Evolutionary conservation across 805 yeast species (phyloP).

Genomic region (Brettanomyces bruxellensis): DNA sequence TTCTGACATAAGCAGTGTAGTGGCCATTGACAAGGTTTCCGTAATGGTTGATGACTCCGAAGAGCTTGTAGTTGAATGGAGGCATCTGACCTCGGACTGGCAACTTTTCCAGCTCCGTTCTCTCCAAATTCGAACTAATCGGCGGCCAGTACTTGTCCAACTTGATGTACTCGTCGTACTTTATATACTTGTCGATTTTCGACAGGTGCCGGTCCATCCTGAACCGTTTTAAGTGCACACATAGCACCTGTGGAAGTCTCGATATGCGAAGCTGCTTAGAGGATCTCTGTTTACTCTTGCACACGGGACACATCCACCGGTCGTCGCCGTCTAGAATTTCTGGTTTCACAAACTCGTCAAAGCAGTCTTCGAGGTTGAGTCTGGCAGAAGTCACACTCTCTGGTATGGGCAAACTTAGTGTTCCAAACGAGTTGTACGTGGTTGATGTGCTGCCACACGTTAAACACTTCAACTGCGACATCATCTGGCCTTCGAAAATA

Average conservation of each 20-base stretch:
- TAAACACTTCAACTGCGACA: conserved; percentile 68
- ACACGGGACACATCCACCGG: conserved; percentile 76
- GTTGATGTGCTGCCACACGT: conserved; percentile 73
- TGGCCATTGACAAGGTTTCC: conserved; percentile 85
- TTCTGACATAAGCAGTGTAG: conserved; percentile 73
- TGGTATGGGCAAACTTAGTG: conserved; percentile 75
- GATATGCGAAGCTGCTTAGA: conserved; percentile 66
- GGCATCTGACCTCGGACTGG: conserved; percentile 65
- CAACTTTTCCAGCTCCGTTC: conserved; percentile 37
- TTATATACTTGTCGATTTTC: conserved; percentile 57
- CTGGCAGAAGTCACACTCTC: conserved; percentile 16
- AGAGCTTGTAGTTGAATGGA: conserved; percentile 70
- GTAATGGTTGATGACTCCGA: conserved; percentile 76
- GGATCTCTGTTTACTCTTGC: conserved; percentile 55
- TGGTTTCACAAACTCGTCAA: conserved; percentile 65
- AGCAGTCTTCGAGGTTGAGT: conserved; percentile 48
- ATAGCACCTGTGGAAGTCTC: conserved; percentile 66
- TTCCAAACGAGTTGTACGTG: conserved; percentile 76
- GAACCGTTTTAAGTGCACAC: conserved; percentile 83
- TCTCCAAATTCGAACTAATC: conserved; percentile 31
- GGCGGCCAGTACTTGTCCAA: conserved; percentile 71
- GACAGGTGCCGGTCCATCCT: conserved; percentile 41
- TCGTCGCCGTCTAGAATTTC: conserved; percentile 72
- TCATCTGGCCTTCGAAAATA: conserved; percentile 81
- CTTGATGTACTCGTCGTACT: conserved; percentile 48